Base-by-base conservation (phyloP, 1,284 basidiomycete genomes). In the Boletus hoseneyae region DNA sequence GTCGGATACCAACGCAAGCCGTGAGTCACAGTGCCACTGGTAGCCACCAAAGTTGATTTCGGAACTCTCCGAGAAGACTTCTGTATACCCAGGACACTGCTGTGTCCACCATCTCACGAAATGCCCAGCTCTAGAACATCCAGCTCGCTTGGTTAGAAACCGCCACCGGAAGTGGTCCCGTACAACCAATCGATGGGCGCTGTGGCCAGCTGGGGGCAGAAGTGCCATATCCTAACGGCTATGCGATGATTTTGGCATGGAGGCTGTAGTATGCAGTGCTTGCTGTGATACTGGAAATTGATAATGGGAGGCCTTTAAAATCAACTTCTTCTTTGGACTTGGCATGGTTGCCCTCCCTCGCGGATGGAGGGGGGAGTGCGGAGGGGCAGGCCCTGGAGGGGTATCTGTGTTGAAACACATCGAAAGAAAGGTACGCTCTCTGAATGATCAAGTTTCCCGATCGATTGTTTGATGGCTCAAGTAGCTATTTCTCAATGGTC, bases 201-300 rank as follows among this genome's bases (percentile, higher is more conserved):
- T 23, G 21, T 23, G 21, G 21, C 3, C 21, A 23, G 21, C 8
- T 42, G 25, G 1, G 19, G 30, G 9, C 23, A 47, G 38, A 38
- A 42, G 29, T 34, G 23, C 40, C 35, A 1, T 30, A 7, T 30
- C 12, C 25, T 37, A 4, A 50, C 15, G 42, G 38, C 40, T 25
- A 52, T 47, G 40, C 34, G 12, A 29, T 33, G 19, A 16, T 18
- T 34, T 21, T 37, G 23, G 41, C 34, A 18, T 23, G 34, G 32
- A 51, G 16, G 59, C 50, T n/a, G 32, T 57, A 55, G 19, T 33
- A 41, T 56, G 47, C 56, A 25, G 50, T 61, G 50, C 21, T 48
- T 56, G 55, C 60, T 63, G 60, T 61, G 46, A 40, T n/a, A 16
- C 32, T 32, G 47, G 21, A 45, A 34, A 3, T 39, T 27, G 36